Conservation (phyloP, 1,139 yeast species). For the Hansenula anomala region DNA sequence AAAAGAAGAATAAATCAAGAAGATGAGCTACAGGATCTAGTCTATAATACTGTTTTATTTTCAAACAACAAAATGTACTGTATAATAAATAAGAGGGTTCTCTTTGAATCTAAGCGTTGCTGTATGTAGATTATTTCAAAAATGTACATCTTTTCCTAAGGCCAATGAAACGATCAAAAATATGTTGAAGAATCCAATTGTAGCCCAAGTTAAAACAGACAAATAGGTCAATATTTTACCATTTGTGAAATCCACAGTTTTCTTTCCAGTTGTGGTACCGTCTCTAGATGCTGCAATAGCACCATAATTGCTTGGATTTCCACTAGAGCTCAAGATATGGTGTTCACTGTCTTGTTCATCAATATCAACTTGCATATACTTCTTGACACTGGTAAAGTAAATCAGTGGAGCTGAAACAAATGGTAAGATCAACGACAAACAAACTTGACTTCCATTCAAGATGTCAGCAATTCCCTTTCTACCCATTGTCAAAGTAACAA, state of each 20-base stretch:
- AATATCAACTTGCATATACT: constrained; percentile 67
- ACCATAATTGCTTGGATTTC: too few species aligned
- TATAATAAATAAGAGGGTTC: too few species aligned
- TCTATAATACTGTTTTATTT: too few species aligned
- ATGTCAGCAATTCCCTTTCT: constrained; percentile 80
- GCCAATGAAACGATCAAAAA: constrained; percentile 67
- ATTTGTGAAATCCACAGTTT: constrained; percentile 58
- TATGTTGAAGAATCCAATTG: constrained; percentile 67
- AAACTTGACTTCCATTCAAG: constrained; percentile 84
- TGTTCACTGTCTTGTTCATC: constrained; percentile 15
- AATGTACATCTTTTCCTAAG: constrained; percentile 63
- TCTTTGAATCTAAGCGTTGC: too few species aligned
- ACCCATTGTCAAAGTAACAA: constrained; percentile 75
- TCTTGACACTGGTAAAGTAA: constrained; percentile 71
- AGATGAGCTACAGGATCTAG: too few species aligned
- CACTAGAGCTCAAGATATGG: not conserved
- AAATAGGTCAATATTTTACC: constrained; percentile 47
- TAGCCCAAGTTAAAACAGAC: constrained; percentile 63
- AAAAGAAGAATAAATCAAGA: constrained; percentile 26
- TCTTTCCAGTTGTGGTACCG: constrained; percentile 6
- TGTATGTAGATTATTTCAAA: too few species aligned
- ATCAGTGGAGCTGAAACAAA: constrained; percentile 87
- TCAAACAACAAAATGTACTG: too few species aligned
- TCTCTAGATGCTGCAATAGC: not conserved
- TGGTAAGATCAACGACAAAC: constrained; percentile 77